Conservation (phyloP, 2,329 filamentous ascomycete genomes). For the Cadophora gregata region DNA sequence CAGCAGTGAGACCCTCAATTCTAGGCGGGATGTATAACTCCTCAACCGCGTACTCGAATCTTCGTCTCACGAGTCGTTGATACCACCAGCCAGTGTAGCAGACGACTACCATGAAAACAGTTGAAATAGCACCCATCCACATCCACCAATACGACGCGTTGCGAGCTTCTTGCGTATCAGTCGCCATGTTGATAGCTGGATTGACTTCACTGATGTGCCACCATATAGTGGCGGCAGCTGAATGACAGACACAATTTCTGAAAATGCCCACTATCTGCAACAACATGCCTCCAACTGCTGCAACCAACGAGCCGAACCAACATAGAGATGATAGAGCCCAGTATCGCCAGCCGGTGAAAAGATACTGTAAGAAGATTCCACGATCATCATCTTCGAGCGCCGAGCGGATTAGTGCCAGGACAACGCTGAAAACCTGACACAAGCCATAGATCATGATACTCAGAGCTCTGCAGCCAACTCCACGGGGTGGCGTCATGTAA, state of each 20-base stretch:
- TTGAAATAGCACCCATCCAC: constrained; percentile 23
- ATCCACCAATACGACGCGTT: constrained; percentile 24
- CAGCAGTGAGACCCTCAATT: constrained; percentile 1
- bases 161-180: constrained; percentile 24
- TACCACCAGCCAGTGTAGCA: constrained; percentile 33
- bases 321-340: constrained; percentile 19
- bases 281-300: constrained; percentile 24
- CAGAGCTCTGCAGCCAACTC: constrained; percentile 24
- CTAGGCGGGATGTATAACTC: constrained; percentile 17
- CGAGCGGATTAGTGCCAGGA: constrained; percentile 20
- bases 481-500: constrained; percentile 27
- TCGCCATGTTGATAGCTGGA: constrained; percentile 24
- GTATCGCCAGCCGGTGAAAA: constrained; percentile 26
- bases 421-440: constrained; percentile 21
- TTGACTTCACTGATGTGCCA: constrained; percentile 19
- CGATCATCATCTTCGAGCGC: constrained; percentile 20
- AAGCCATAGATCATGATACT: constrained; percentile 26
- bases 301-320: constrained; percentile 26
- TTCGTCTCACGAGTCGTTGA: constrained; percentile 20
- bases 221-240: constrained; percentile 12
- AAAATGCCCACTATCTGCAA: constrained; percentile 30
- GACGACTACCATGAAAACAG: constrained; percentile 21
- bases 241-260: constrained; percentile 29
- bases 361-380: constrained; percentile 14
- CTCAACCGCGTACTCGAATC: constrained; percentile 26